These are phyloP conservation scores for Tetrahymena borealis DNA, from an alignment of 73 alveolate species.

Conservation along the genomic window DNA sequence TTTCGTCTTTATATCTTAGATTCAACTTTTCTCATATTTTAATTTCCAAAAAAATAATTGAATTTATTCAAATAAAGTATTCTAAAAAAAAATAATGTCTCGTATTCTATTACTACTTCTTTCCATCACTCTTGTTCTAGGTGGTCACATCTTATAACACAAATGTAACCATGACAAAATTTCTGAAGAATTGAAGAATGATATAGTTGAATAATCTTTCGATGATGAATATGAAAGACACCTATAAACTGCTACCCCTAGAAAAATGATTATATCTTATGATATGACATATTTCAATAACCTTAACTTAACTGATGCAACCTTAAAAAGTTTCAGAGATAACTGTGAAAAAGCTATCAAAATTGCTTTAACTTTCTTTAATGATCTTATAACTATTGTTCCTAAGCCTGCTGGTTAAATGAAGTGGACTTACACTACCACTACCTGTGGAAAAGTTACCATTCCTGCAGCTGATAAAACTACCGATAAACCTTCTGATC, in stretches of 20 bases:
- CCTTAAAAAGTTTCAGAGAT: background rate
- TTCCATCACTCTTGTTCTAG: background rate
- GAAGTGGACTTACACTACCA: background rate
- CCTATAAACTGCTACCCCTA: background rate
- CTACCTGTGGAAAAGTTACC: background rate
- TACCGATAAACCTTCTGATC: background rate
- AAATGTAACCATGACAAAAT: background rate
- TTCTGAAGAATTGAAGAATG: background rate
- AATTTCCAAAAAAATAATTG: too few relatives aligned
- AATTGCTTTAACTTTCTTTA: background rate
- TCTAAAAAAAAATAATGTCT: background rate
- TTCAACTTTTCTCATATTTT: too few relatives aligned
- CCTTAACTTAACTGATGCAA: background rate
- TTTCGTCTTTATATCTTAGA: too few relatives aligned
- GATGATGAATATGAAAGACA: background rate
- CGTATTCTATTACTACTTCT: background rate
- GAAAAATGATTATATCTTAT: background rate
- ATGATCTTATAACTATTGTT: background rate
- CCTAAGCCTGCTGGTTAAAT: background rate
- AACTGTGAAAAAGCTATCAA: background rate
- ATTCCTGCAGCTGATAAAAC: background rate
- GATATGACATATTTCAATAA: background rate
- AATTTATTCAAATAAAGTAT: too few relatives aligned
- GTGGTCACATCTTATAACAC: background rate
- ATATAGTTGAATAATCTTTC: background rate